These are phyloP conservation scores for Cinnamomum chago DNA, from an alignment of 164 flowering plant genomes.

Conservation along the genomic window DNA sequence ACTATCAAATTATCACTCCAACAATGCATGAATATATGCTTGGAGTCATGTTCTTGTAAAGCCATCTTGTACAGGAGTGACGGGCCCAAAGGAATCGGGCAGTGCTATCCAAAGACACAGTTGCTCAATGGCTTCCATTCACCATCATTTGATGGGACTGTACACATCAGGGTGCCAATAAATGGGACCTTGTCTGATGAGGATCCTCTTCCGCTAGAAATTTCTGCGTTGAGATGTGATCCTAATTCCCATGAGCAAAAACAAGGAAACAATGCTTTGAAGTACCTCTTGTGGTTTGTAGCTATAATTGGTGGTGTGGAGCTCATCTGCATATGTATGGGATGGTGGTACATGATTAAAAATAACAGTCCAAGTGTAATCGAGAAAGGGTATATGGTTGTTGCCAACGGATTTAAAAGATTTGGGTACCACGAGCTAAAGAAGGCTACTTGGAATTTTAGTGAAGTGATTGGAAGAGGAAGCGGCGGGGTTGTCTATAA, in stretches of 20 bases:
- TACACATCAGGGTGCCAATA: constrained; percentile 13
- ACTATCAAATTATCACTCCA: not conserved
- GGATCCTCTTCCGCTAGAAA: too few species aligned
- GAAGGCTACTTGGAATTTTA: constrained; percentile 1
- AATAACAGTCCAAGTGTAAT: not conserved
- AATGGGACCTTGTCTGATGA: not conserved
- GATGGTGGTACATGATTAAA: constrained; percentile 11
- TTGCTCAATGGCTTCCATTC: constrained; percentile 11
- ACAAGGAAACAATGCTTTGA: not conserved
- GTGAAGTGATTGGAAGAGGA: constrained; percentile 3
- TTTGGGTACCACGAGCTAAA: not conserved
- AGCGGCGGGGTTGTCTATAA: constrained; percentile 27
- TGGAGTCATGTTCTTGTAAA: constrained; percentile 7
- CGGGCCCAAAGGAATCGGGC: not conserved
- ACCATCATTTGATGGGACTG: not conserved
- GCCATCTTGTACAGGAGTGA: not conserved
- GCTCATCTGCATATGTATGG: constrained; percentile 2
- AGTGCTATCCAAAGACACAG: constrained; percentile 9
- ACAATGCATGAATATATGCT: constrained; percentile 11
- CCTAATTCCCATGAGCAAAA: not conserved
- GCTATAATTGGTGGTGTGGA: constrained; percentile 18
- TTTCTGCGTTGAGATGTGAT: not conserved
- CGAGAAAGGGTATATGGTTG: constrained; percentile 7
- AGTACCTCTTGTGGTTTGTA: constrained; percentile 6
- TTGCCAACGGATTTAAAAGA: not conserved